A percentile compares a stretch with the other conserved stretches of the same genome.
Evolutionary conservation across 495 filamentous ascomycete genomes (phyloP).

Genomic region (Amniculicola lignicola): DNA sequence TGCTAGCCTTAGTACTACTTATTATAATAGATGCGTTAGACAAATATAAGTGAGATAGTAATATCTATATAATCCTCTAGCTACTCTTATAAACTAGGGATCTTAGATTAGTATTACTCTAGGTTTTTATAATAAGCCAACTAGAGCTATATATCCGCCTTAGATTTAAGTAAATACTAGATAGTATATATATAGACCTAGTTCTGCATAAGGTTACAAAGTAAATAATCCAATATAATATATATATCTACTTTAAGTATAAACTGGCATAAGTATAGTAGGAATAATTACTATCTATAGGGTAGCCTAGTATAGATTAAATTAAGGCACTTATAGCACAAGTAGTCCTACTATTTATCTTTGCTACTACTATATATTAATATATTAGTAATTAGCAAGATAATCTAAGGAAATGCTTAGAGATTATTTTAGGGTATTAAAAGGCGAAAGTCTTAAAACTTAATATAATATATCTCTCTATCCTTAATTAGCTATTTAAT

Average conservation of each 20-base stretch:
- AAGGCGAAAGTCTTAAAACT: neutral
- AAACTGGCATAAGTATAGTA: constrained; percentile 12
- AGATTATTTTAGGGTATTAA: constrained; percentile 5
- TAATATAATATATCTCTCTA: no score
- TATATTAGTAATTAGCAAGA: constrained; percentile 10
- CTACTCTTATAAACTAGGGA: neutral
- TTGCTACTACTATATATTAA: constrained; percentile 25
- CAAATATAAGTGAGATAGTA: neutral
- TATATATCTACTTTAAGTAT: constrained; percentile 36
- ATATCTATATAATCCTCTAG: neutral
- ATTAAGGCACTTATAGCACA: constrained; percentile 39
- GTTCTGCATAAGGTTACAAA: neutral
- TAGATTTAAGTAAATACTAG: neutral
- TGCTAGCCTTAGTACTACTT: constrained; percentile 1
- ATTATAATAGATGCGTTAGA: constrained; percentile 39
- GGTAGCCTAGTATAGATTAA: constrained; percentile 44
- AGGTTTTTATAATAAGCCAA: neutral
- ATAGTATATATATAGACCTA: neutral
- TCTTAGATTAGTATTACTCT: neutral
- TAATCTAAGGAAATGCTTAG: constrained; percentile 21
- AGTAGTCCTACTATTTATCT: constrained; percentile 39
- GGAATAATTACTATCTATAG: neutral
- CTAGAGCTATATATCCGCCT: neutral
- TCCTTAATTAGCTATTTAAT: no score
- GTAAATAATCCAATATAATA: constrained; percentile 33